Evolutionary conservation across 495 filamentous ascomycete species (phyloP).

Genomic region (Tricharina praecox): DNA sequence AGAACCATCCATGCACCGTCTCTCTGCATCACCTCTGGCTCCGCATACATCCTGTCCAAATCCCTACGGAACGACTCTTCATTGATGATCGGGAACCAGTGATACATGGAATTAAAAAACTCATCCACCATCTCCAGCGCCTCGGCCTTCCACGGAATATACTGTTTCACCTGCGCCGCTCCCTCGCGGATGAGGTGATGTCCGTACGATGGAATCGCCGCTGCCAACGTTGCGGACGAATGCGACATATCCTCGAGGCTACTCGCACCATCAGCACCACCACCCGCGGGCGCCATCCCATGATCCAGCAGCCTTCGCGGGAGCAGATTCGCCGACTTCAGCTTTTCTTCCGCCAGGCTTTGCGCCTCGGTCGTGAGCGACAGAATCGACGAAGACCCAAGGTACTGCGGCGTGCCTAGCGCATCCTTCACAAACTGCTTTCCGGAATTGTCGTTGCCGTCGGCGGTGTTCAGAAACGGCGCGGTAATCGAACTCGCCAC

Average conservation of each 20-base stretch:
- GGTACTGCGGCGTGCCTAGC: slow-evolving; percentile 10
- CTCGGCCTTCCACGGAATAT: slow-evolving; percentile 12
- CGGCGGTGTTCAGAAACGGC: not conserved
- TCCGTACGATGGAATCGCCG: slow-evolving; percentile 16
- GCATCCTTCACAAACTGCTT: slow-evolving; percentile 1
- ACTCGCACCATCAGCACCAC: not conserved
- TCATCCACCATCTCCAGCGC: slow-evolving; percentile 13
- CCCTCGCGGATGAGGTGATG: slow-evolving; percentile 13
- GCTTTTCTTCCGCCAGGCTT: slow-evolving; percentile 14
- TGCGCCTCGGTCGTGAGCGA: slow-evolving; percentile 19
- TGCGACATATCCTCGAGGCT: not conserved
- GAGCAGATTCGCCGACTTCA: not conserved
- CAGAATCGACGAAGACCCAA: slow-evolving; percentile 17
- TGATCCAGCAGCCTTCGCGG: not conserved
- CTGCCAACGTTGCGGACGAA: not conserved
- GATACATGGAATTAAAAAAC: slow-evolving; percentile 1
- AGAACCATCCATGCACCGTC: slow-evolving; percentile 23
- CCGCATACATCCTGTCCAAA: slow-evolving; percentile 4
- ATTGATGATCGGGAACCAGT: slow-evolving; percentile 3
- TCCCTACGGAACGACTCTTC: not conserved
- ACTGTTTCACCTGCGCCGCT: slow-evolving; percentile 14
- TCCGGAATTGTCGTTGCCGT: not conserved
- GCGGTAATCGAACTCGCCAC: not conserved
- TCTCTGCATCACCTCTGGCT: not conserved
- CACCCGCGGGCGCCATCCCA: not conserved